A percentile compares a stretch with the other conserved stretches of the same genome.
Conservation (phyloP, 2,329 filamentous ascomycete genomes). For the Colletotrichum plurivorum region DNA sequence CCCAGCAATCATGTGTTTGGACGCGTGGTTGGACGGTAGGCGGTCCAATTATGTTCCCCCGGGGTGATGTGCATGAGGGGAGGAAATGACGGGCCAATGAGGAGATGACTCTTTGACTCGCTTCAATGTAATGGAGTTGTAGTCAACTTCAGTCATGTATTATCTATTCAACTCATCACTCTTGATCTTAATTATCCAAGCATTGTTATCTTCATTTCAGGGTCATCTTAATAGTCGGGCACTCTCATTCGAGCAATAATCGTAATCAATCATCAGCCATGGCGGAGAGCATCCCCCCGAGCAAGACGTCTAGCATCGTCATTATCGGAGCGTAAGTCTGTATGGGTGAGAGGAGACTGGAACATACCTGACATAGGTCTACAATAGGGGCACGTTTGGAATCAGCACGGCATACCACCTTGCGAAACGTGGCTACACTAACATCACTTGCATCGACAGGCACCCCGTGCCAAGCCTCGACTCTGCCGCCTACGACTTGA, state of each 20-base stretch:
- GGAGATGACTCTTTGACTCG: neutral
- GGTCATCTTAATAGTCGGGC: no score
- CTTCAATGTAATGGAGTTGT: neutral
- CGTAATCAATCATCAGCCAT: constrained; percentile 7
- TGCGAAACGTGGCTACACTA: constrained; percentile 40
- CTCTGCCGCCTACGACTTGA: constrained; percentile 40
- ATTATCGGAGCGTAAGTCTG: constrained; percentile 40
- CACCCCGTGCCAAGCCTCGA: constrained; percentile 34
- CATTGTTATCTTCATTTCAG: neutral
- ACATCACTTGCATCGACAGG: constrained; percentile 39
- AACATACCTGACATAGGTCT: neutral
- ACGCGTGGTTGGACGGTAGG: neutral
- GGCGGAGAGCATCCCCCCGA: neutral
- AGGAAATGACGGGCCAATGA: constrained; percentile 16
- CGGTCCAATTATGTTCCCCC: constrained; percentile 8
- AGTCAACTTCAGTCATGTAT: neutral
- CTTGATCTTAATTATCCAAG: no score
- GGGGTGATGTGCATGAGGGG: constrained; percentile 16
- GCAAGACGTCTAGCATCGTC: constrained; percentile 30
- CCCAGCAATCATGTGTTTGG: constrained; percentile 3
- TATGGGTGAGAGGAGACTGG: no score
- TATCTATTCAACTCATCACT: neutral
- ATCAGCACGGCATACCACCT: constrained; percentile 36
- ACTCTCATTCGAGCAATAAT: neutral
- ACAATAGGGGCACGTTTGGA: constrained; percentile 27